Evolutionary conservation across 2,329 filamentous ascomycete species (phyloP).

Genomic region (Aspergillus sp.): DNA sequence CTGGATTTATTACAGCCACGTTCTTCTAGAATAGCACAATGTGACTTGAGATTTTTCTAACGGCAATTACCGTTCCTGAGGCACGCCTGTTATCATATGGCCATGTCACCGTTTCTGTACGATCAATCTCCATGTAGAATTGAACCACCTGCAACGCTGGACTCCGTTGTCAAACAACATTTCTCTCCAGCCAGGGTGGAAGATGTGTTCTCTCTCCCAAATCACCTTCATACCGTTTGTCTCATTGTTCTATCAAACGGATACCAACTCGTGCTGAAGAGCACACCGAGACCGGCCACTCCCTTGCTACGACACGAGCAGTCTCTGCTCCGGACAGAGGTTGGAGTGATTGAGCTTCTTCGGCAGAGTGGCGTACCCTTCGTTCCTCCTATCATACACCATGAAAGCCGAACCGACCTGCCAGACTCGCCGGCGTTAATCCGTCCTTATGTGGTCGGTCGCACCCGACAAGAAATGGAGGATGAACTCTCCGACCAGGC

Average conservation of each 20-base stretch:
- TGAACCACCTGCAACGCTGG: conserved; percentile 24
- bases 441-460: conserved; percentile 36
- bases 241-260: conserved; percentile 40
- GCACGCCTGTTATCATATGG: background rate
- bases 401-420: conserved; percentile 28
- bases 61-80: too few relatives aligned
- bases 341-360: conserved; percentile 37
- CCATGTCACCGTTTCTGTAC: conserved; percentile 15
- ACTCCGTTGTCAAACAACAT: conserved; percentile 29
- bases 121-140: conserved; percentile 5
- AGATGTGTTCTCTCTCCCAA: conserved; percentile 23
- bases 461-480: conserved; percentile 31
- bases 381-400: conserved; percentile 39
- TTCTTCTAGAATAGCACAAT: too few relatives aligned
- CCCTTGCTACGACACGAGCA: conserved; percentile 42
- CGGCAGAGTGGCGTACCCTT: conserved; percentile 31
- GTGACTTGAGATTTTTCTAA: too few relatives aligned
- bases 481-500: conserved; percentile 28
- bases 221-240: conserved; percentile 37
- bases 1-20: too few relatives aligned
- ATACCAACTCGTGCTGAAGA: conserved; percentile 37
- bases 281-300: conserved; percentile 31
- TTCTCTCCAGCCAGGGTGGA: conserved; percentile 33
- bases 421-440: conserved; percentile 37
- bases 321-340: conserved; percentile 40